Base-by-base conservation (phyloP, 352 stramenopile species). In the Phytophthora syringae region DNA sequence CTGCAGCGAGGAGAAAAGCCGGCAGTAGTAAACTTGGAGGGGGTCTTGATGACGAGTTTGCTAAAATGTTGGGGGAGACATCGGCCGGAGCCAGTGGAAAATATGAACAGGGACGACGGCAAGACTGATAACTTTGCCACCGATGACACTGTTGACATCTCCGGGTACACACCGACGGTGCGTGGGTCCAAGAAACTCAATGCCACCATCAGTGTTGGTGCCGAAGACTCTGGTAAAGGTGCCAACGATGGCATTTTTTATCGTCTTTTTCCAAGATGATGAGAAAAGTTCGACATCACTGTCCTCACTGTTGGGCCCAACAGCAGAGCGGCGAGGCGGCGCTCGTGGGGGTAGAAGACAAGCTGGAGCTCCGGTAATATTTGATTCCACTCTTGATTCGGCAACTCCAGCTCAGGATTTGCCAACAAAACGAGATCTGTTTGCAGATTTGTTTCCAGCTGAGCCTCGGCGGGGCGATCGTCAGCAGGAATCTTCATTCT, bases 1-100 rank as follows among this genome's bases (percentile, higher is more conserved):
- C 62, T 15, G 54, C 70, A 28, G 54, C 53, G 1, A 62, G 64
- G 44, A 81, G 77, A 56, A 86, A 84, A 43, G 88, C 82, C 21
- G 63, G 59, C 9, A 61, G 42, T 11, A 67, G 60, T 21, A 76
- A 75, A 39, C 37, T 37, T 13, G 56, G 65, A 25, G 39, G 53
- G 24, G 66, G 51, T 36, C 9, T 92, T 7, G 77, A 90, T 44
- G 77, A 77, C 47, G 83, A 92, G 51, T 92, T 92, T 51, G 72
- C 77, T 7, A 79, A 86, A 27, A 90, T 92, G 79, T 52, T 92
- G 3, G 79, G 79, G n/a, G n/a, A n/a, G n/a, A n/a, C n/a, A n/a
- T n/a, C n/a, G 21, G 21, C 43, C 56, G 11, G 60, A 63, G 16
- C 42, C 20, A 24, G n/a, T 53, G 13, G 27, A n/a, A 10, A 22